Percentiles rank a stretch among this genome's conserved stretches.
phyloP scores from a whole-genome alignment of 768 basidiomycete genomes.

The Tephrocybe sp. region DNA sequence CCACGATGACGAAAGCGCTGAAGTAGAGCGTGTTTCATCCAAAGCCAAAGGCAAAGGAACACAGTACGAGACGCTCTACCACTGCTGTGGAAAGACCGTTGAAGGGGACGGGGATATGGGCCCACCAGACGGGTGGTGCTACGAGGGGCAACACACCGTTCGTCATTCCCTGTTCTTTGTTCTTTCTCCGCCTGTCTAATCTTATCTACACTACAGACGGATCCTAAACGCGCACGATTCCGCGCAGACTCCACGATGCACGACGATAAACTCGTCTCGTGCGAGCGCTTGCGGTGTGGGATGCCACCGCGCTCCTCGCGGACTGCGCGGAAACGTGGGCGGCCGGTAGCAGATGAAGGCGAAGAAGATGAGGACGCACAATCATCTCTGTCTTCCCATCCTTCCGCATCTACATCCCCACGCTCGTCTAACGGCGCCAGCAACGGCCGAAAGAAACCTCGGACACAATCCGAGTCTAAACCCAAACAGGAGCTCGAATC shows the following conservation, averaged over 20 bases:
- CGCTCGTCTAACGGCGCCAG: constrained; percentile 16
- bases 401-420: constrained; percentile 14
- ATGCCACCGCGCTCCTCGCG: constrained; percentile 30
- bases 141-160: constrained; percentile 78
- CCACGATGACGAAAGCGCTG: constrained; percentile 80
- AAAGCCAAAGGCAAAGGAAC: constrained; percentile 26
- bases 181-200: constrained; percentile 6
- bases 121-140: constrained; percentile 86
- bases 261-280: constrained; percentile 68
- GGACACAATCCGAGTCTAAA: constrained; percentile 4
- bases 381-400: constrained; percentile 9
- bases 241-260: constrained; percentile 67
- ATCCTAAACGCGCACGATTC: constrained; percentile 73
- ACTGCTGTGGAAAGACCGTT: constrained; percentile 69
- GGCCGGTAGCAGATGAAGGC: constrained; percentile 12
- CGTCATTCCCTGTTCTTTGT: constrained; percentile 21
- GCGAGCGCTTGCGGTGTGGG: constrained; percentile 53
- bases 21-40: constrained; percentile 57
- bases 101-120: constrained; percentile 80
- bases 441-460: constrained; percentile 28
- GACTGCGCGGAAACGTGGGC: constrained; percentile 27
- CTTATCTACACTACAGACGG: constrained; percentile 44
- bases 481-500: constrained; percentile 1
- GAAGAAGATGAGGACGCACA: constrained; percentile 15
- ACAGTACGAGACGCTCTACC: constrained; percentile 58